Percentiles rank a stretch among this genome's conserved stretches.
Conservation (phyloP, 225 moss, liverwort and hornwort species). For the Polytrichum formosum region DNA sequence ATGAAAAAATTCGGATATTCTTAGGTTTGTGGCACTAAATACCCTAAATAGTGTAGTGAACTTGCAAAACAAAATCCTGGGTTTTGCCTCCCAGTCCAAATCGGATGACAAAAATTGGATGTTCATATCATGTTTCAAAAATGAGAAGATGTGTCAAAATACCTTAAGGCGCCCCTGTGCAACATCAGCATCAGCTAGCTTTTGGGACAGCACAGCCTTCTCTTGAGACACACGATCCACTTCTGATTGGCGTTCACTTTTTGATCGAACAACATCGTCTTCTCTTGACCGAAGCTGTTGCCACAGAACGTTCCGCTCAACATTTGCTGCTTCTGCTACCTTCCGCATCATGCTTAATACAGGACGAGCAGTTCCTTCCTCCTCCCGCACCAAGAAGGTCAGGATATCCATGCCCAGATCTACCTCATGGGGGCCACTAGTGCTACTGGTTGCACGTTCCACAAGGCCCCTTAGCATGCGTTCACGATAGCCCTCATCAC, state of each 20-base stretch:
- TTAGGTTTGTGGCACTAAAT: too few species aligned
- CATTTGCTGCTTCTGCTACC: slow-evolving; percentile 78
- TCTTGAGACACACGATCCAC: slow-evolving; percentile 76
- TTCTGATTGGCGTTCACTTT: slow-evolving; percentile 85
- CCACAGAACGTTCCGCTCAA: slow-evolving; percentile 89
- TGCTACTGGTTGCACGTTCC: slow-evolving; percentile 90
- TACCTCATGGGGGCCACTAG: slow-evolving; percentile 86
- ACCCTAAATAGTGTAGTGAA: not conserved
- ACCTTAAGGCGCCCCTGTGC: slow-evolving; percentile 97
- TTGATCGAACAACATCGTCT: slow-evolving; percentile 75
- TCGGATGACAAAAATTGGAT: not conserved
- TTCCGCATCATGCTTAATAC: slow-evolving; percentile 94
- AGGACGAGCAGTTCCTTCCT: slow-evolving; percentile 95
- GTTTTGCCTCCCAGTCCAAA: not conserved
- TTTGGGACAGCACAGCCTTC: slow-evolving; percentile 78
- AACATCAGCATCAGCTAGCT: slow-evolving; percentile 83
- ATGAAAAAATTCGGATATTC: not conserved
- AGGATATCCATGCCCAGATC: slow-evolving; percentile 98
- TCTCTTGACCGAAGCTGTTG: slow-evolving; percentile 84
- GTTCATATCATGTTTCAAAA: too few species aligned
- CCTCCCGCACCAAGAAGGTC: slow-evolving; percentile 95
- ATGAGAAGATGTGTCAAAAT: not conserved
- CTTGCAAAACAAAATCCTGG: not conserved
- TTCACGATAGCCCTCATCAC: slow-evolving; percentile 93
- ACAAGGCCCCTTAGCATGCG: slow-evolving; percentile 95